These are phyloP conservation scores for Dendrocalamus sinicus DNA, from an alignment of 176 grass and related monocot genomes.

Conservation along the genomic window DNA sequence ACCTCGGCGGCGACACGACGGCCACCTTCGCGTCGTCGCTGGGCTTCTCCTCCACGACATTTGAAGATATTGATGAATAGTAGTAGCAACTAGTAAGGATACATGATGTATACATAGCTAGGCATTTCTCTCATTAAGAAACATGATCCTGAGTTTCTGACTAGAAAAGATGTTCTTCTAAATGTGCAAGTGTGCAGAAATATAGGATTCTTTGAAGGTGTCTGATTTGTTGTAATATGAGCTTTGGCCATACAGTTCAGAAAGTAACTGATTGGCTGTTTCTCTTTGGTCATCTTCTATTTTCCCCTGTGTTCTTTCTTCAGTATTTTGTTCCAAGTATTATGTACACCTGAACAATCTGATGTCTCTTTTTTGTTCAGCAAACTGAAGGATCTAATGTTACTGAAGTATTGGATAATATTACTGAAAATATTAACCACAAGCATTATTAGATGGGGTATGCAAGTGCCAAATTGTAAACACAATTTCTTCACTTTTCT, in stretches of 20 bases:
- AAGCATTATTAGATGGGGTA: background rate
- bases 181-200: background rate
- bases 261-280: background rate
- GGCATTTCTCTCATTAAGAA: background rate
- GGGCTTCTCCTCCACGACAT: slow-evolving; percentile 65
- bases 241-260: background rate
- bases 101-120: slow-evolving; percentile 3
- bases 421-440: background rate
- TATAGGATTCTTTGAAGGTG: slow-evolving; percentile 45
- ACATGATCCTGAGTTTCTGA: background rate
- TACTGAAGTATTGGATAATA: background rate
- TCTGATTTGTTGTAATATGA: slow-evolving; percentile 30
- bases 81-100: slow-evolving; percentile 12
- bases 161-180: background rate
- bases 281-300: background rate
- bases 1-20: slow-evolving; percentile 72
- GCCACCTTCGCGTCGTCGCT: slow-evolving; percentile 79
- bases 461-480: background rate
- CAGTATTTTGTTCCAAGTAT: background rate
- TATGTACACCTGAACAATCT: background rate
- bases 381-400: background rate
- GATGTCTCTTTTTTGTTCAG: background rate
- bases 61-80: slow-evolving; percentile 56
- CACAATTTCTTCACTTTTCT: background rate
- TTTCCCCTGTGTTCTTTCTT: background rate